Evolutionary conservation across 768 basidiomycete genomes (phyloP).

Genomic region (Boletus rubropictus): DNA sequence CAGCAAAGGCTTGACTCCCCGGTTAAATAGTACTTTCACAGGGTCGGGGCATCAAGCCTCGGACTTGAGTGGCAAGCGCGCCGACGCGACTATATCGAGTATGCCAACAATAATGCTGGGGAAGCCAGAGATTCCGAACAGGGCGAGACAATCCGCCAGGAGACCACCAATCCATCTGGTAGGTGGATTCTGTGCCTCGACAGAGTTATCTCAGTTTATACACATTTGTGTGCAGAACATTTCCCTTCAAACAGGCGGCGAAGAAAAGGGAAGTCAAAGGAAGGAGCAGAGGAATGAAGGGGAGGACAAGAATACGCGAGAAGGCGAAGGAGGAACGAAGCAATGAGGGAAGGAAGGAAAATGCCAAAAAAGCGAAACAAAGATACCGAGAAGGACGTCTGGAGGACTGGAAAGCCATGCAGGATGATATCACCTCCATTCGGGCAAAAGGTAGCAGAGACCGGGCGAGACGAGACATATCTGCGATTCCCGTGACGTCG

Average conservation of each 20-base stretch:
- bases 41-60: constrained; percentile 17
- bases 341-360: not conserved
- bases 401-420: too few relatives aligned
- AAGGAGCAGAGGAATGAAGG: not conserved
- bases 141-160: not conserved
- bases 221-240: constrained; percentile 1
- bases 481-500: too few relatives aligned
- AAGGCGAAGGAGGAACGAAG: not conserved
- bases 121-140: constrained; percentile 12
- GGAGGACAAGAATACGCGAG: not conserved
- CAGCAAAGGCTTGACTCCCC: constrained; percentile 18
- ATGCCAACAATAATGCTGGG: constrained; percentile 1
- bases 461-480: too few relatives aligned
- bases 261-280: not conserved
- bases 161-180: constrained; percentile 2
- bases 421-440: too few relatives aligned
- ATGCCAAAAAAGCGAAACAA: too few relatives aligned
- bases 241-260: not conserved
- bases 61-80: constrained; percentile 3
- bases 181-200: not conserved
- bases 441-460: too few relatives aligned
- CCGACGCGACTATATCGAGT: not conserved
- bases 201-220: not conserved
- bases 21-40: constrained; percentile 10
- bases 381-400: too few relatives aligned